Base-by-base conservation (phyloP, 2,329 filamentous ascomycete species). In the Coleophoma eucalyptorum region DNA sequence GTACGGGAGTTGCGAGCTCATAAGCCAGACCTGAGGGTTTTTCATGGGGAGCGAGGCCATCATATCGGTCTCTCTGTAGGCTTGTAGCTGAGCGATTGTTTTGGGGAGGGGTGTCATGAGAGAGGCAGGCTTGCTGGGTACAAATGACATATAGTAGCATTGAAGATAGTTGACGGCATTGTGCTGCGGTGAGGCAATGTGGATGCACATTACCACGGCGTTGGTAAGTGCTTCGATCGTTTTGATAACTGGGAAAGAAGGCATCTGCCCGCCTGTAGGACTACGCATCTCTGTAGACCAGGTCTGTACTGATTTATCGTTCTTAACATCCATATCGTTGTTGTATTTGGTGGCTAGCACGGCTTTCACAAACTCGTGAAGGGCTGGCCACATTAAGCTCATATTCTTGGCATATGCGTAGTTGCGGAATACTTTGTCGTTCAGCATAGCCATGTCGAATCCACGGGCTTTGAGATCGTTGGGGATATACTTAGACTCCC, bases 161-260 rank as follows among this genome's bases (percentile, higher is more conserved):
- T 78, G 76, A 0, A 78, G 65, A 56, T 79, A 79, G 61, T 79
- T 78, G 54, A 78, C 69, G 5, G 75, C 70, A 3, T 68, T 77
- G 60, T 79, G 75, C 54, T 74, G 73, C 0, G 76, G 73, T 2
- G 73, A 67, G 5, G 76, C 76, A 44, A 76, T 72, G 61, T 78
- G 75, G 52, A 78, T 77, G 62, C 72, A 75, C 75, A 79, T 78
- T 19, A 72, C 76, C 21, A 76, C 61, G 4, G 69, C 72, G 55
- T 78, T 72, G 37, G 68, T 61, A 0, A 79, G 65, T 18, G 68
- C 59, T 12, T 72, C 67, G 12, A 76, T 45, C 0, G 72, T 72
- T 26, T 59, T 62, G 53, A 77, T 69, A 2, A 55, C 61, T 1
- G 75, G 74, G 61, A 77, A 78, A 0, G 63, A 67, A 35, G 65